Evolutionary conservation across 352 stramenopile species (phyloP), one percentile per base, ranked within the genome.

Genomic region (Plasmopara viticola): DNA sequence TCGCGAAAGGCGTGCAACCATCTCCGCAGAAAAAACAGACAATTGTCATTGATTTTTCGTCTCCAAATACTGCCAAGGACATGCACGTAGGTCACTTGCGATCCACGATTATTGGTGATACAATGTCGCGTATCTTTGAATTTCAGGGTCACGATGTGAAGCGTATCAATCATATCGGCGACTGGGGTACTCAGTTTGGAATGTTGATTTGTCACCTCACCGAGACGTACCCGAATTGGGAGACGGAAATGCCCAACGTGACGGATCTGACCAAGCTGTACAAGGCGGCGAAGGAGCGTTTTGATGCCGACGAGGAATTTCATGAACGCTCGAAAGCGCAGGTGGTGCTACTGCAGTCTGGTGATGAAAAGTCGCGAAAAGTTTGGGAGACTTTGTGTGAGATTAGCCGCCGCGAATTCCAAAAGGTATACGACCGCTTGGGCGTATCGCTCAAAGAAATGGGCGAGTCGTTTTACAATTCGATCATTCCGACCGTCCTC

Each of bases 161-260:
- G 48, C 81, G 84, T 28, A 83, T 92, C 31, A 94, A 90, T 68
- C 84, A 94, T 75, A 74, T 92, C 13, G 84, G 84, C 13, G 84
- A 94, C 64, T 90, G 80, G 84, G 84, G 84, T 35, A 91, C 84
- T 12, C 97, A 99, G 72, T 99, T 99, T 63, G 97, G 97, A 40
- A 99, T 99, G 97, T 83, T 99, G 10, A 99, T 99, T 71, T 95
- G 97, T 65, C 97, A 99, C 72, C 79, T 99, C 44, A 97, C 97
- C 50, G 96, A 99, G 62, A 94, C 95, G 58, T 98, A 98, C 74
- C 97, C 52, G 66, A 96, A 72, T 74, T 98, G 75, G 83, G 77
- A 96, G 62, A 63, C 78, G 42, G 63, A 93, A 86, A 68, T 95
- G 59, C 94, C 95, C 13, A 95, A 98, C 62, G 98, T 99, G 66